These are phyloP conservation scores for Triangularia verruculosa DNA, from an alignment of 2,329 filamentous ascomycete genomes.

Conservation along the genomic window DNA sequence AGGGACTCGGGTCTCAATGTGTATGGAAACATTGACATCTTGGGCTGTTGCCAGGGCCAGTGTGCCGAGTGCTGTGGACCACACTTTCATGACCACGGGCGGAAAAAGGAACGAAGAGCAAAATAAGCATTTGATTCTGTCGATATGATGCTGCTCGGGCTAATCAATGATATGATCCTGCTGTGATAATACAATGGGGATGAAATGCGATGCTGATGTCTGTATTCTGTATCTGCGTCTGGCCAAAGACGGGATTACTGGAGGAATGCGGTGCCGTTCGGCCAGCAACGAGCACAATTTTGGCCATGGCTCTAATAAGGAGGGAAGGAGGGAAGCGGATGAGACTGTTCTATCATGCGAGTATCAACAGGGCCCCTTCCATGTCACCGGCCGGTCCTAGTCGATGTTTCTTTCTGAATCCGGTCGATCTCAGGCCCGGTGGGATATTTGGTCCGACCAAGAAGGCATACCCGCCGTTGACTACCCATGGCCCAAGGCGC, in stretches of 20 bases:
- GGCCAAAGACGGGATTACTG: too few species aligned
- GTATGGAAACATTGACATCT: slow-evolving; percentile 3
- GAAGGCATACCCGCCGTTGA: background rate
- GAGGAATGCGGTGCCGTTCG: background rate
- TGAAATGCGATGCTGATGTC: too few species aligned
- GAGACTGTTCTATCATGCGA: background rate
- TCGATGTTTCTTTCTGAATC: too few species aligned
- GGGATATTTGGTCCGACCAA: background rate
- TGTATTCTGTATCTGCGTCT: too few species aligned
- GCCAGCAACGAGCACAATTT: background rate
- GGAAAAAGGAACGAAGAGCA: background rate
- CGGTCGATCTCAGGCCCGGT: too few species aligned
- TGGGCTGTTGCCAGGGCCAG: background rate
- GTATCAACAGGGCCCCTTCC: background rate
- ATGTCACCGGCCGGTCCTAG: background rate
- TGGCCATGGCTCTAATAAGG: background rate
- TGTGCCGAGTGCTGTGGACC: background rate
- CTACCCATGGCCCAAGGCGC: too few species aligned
- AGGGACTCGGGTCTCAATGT: slow-evolving; percentile 35
- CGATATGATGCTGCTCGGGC: background rate
- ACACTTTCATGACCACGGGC: background rate
- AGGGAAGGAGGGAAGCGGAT: background rate
- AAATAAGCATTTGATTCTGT: background rate
- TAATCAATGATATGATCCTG: background rate
- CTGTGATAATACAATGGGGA: background rate